A percentile compares a stretch with the other conserved stretches of the same genome.
Evolutionary conservation across 176 grass and related monocot species (phyloP).

Genomic region (Leersia perrieri): DNA sequence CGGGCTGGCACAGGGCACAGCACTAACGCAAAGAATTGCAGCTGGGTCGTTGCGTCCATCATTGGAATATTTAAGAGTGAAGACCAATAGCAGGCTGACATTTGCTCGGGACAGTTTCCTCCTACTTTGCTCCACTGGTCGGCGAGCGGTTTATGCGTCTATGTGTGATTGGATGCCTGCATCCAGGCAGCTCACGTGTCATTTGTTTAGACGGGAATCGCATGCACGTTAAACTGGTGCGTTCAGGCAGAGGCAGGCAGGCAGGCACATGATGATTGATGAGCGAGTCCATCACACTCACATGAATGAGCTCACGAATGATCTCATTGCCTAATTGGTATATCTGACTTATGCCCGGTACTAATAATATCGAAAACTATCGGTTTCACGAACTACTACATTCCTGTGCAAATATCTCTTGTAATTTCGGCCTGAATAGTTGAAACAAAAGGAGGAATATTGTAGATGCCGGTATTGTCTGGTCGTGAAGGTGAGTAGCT

Average conservation of each 20-base stretch:
- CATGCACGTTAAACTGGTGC: background rate
- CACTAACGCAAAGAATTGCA: background rate
- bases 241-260: no score
- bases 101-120: background rate
- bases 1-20: background rate
- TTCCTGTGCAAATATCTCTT: background rate
- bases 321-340: background rate
- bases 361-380: background rate
- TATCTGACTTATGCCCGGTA: background rate
- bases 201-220: background rate
- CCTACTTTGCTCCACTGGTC: background rate
- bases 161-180: background rate
- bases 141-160: background rate
- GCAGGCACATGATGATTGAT: background rate
- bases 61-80: background rate
- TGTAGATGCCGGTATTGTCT: background rate
- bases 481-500: background rate
- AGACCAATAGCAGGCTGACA: constrained; percentile 20
- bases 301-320: no score
- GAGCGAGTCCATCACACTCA: background rate
- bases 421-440: background rate
- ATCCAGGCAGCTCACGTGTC: background rate
- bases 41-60: background rate
- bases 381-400: background rate
- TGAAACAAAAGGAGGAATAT: background rate